These are phyloP conservation scores for Asterochloris erici DNA, from an alignment of 139 green algal genomes.

Conservation along the genomic window DNA sequence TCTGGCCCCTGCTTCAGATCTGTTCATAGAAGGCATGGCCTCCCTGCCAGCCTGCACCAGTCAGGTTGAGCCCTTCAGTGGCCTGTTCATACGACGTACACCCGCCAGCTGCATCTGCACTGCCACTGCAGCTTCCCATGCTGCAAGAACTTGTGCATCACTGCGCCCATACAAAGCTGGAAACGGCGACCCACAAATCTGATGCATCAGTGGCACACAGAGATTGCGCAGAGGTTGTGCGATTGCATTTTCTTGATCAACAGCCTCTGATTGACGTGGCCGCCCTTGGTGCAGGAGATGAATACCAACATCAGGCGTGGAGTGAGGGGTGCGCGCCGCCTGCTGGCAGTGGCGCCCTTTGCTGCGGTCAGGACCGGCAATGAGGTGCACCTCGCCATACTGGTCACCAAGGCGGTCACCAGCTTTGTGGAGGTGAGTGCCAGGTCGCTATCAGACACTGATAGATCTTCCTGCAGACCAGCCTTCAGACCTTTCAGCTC, in stretches of 20 bases:
- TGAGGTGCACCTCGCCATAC: constrained; percentile 34
- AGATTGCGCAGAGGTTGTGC: neutral
- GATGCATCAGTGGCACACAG: neutral
- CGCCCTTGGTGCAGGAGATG: constrained; percentile 3
- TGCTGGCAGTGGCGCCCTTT: constrained; percentile 50
- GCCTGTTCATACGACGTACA: no score
- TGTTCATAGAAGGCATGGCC: no score
- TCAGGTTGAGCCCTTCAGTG: no score
- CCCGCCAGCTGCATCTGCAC: no score
- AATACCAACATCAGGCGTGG: constrained; percentile 29
- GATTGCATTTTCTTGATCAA: neutral
- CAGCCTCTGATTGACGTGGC: no score
- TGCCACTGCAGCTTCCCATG: no score
- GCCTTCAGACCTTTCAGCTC: neutral
- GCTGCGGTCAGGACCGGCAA: constrained; percentile 26
- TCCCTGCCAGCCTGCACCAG: no score
- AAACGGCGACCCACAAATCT: no score
- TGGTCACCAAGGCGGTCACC: constrained; percentile 47
- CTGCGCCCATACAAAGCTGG: no score
- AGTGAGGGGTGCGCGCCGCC: constrained; percentile 30
- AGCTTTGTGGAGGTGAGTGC: constrained; percentile 50
- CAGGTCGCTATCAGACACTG: neutral
- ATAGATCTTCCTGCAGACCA: neutral
- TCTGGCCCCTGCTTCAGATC: no score
- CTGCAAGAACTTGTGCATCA: no score